Evolutionary conservation across 2,329 filamentous ascomycete species (phyloP).

Genomic region (Nemania sp.): DNA sequence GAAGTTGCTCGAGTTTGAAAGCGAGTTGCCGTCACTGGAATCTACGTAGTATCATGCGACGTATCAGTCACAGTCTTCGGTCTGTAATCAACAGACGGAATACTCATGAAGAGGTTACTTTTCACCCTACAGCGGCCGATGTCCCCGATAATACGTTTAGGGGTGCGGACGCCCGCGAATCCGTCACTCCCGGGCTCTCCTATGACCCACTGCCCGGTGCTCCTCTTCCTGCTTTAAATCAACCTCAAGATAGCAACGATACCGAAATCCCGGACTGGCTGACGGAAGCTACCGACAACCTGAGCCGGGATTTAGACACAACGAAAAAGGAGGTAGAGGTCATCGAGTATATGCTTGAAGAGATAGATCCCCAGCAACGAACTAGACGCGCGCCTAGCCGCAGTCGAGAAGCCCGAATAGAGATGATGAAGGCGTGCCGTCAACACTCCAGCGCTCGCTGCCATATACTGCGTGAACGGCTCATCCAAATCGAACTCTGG

Average conservation of each 20-base stretch:
- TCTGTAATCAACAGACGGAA: neutral
- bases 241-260: neutral
- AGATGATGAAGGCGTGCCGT: conserved; percentile 33
- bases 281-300: conserved; percentile 15
- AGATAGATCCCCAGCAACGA: conserved; percentile 16
- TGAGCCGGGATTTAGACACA: conserved; percentile 32
- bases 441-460: conserved; percentile 33
- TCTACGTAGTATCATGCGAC: no score
- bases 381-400: neutral
- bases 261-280: conserved; percentile 28
- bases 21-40: no score
- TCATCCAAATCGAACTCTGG: conserved; percentile 34
- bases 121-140: neutral
- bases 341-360: conserved; percentile 28
- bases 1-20: no score
- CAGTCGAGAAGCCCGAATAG: conserved; percentile 17
- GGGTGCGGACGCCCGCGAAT: neutral
- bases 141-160: no score
- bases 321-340: conserved; percentile 36
- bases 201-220: conserved; percentile 14
- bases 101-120: neutral
- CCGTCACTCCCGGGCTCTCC: conserved; percentile 13
- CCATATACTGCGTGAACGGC: conserved; percentile 32
- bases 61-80: neutral
- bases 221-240: neutral